Base-by-base conservation (phyloP, 192 early-diverging fungal genomes). In the Coemansia umbellata region DNA sequence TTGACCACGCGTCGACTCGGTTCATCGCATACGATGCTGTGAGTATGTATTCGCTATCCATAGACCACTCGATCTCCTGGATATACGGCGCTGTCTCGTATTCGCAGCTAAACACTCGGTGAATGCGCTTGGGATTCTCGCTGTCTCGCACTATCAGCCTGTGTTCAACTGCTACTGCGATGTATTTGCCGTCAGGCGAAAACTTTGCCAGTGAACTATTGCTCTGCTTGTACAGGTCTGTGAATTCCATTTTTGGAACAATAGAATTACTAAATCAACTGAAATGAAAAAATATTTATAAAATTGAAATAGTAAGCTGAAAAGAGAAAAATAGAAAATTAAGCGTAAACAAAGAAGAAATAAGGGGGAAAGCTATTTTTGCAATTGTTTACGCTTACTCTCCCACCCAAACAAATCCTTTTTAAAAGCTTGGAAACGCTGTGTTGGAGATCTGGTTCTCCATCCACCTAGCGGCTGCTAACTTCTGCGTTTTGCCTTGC, bases 1-100 rank as follows among this genome's bases (percentile, higher is more conserved):
- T n/a, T 14, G 55, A 58, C 78, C 78, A 74, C 17, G 74, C 71
- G 48, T 79, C 68, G 11, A 74, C 78, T 5, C 60, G 66, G 57
- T 52, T 55, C 26, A 31, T 40, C 1, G 44, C 54, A 18, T 69
- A 71, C 17, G 66, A 70, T 14, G 66, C 66, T 1, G 78, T 69
- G 15, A 79, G 52, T 0, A 79, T 19, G 28, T 50, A 62, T 33
- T 44, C 31, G 35, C 71, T 67, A 42, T 71, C 55, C 8, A 53
- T 15, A 15, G 61, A 59, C 78, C 78, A 79, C 45, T 36, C 58
- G 4, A 79, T 19, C 32, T 70, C 63, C 53, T 74, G 60, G 39
- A 79, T 67, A 31, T 41, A 54, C 36, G 72, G 66, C 41, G 56
- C 48, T 2, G 70, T 13, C 28, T 47, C 43, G 53, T 74, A 74